Conservation (phyloP, 257 asterid species). For the Verbena officinalis region DNA sequence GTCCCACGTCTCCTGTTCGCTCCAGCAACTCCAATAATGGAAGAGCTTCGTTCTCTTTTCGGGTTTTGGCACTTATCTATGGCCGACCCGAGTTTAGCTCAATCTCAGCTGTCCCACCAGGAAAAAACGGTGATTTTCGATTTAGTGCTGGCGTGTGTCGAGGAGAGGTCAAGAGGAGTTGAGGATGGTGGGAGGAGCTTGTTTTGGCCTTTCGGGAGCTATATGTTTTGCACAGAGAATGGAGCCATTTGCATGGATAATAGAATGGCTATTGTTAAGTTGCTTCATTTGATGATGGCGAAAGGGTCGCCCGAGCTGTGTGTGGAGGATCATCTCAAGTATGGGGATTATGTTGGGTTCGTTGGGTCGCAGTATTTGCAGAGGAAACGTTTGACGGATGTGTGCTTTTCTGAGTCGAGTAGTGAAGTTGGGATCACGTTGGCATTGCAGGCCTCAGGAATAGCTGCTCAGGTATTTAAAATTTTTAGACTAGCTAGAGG, state of each 20-base stretch:
- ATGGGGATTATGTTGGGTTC: constrained; percentile 45
- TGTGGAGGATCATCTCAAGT: constrained; percentile 64
- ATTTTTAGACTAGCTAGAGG: not conserved
- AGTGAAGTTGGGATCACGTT: constrained; percentile 70
- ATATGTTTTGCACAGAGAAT: constrained; percentile 64
- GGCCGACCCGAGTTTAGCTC: constrained; percentile 51
- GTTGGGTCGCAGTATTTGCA: constrained; percentile 51
- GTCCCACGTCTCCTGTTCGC: constrained; percentile 76
- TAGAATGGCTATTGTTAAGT: constrained; percentile 43
- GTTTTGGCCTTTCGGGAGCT: constrained; percentile 85
- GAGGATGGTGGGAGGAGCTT: constrained; percentile 28
- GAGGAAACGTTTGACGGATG: constrained; percentile 41
- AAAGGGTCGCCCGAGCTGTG: constrained; percentile 49
- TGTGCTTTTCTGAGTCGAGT: constrained; percentile 51
- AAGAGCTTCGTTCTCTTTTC: constrained; percentile 44
- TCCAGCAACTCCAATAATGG: constrained; percentile 46
- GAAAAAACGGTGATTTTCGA: constrained; percentile 36
- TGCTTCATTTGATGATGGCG: constrained; percentile 32
- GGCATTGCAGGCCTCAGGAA: constrained; percentile 69
- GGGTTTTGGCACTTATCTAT: constrained; percentile 50
- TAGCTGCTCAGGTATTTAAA: constrained; percentile 50
- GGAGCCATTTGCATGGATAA: constrained; percentile 84
- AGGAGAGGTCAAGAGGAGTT: constrained; percentile 36
- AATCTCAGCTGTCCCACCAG: constrained; percentile 38
- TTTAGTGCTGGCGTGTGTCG: constrained; percentile 43